phyloP scores from a whole-genome alignment of 2,329 filamentous ascomycete genomes.

The Lasiodiplodia hormozganensis region DNA sequence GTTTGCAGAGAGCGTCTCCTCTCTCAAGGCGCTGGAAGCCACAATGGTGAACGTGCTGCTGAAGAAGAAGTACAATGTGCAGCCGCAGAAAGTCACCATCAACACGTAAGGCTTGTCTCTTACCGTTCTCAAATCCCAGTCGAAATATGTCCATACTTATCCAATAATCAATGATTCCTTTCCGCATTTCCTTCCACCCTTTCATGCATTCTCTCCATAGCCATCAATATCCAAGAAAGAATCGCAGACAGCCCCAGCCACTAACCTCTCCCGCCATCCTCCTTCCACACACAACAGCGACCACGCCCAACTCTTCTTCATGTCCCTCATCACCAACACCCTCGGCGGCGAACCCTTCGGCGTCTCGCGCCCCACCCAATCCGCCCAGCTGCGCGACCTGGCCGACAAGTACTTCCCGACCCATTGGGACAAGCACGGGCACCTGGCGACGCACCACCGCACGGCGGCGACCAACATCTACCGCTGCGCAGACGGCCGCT shows the following conservation, averaged over 20 bases:
- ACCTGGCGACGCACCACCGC: slow-evolving; percentile 37
- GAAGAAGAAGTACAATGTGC: slow-evolving; percentile 53
- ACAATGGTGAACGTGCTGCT: slow-evolving; percentile 54
- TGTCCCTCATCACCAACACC: slow-evolving; percentile 43
- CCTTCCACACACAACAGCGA: slow-evolving; percentile 38
- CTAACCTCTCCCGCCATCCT: background rate
- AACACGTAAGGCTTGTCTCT: slow-evolving; percentile 48
- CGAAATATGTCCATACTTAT: too few relatives aligned
- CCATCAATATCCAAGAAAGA: too few relatives aligned
- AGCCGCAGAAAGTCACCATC: slow-evolving; percentile 51
- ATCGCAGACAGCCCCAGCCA: background rate
- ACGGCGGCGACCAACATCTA: slow-evolving; percentile 53
- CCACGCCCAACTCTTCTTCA: slow-evolving; percentile 54
- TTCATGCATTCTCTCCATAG: too few relatives aligned
- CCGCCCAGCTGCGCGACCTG: background rate
- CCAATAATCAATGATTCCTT: too few relatives aligned
- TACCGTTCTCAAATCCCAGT: background rate
- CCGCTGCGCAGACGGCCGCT: slow-evolving; percentile 53
- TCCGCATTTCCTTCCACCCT: too few relatives aligned
- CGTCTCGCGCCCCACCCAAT: background rate
- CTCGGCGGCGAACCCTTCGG: background rate
- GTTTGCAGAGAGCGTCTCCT: slow-evolving; percentile 61
- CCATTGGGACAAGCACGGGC: slow-evolving; percentile 34
- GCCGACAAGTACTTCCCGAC: slow-evolving; percentile 33
- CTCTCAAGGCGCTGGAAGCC: slow-evolving; percentile 59